phyloP scores from a whole-genome alignment of 108 stramenopile genomes.

The Discostella pseudostelligera region DNA sequence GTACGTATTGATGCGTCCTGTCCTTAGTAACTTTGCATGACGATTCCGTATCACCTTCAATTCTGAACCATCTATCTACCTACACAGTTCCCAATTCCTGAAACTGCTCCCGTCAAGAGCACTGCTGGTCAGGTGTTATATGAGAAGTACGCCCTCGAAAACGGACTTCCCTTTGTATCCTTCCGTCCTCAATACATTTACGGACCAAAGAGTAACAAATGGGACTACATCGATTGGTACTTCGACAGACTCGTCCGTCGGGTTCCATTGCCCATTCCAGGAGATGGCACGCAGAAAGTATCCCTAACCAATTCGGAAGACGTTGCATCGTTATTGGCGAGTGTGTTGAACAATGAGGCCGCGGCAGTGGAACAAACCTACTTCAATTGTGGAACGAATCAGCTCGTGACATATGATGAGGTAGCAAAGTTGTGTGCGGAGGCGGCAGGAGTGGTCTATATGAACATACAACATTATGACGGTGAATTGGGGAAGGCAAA shows the following conservation, averaged over 20 bases:
- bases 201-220: slow-evolving; percentile 79
- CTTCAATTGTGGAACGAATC: slow-evolving; percentile 85
- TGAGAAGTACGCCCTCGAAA: slow-evolving; percentile 66
- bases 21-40: neutral
- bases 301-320: slow-evolving; percentile 79
- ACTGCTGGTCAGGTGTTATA: slow-evolving; percentile 66
- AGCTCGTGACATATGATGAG: slow-evolving; percentile 70
- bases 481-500: slow-evolving; percentile 64
- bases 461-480: slow-evolving; percentile 69
- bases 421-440: slow-evolving; percentile 79
- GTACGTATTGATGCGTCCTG: neutral
- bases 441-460: slow-evolving; percentile 62
- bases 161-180: slow-evolving; percentile 68
- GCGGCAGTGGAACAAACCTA: slow-evolving; percentile 72
- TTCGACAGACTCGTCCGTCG: slow-evolving; percentile 71
- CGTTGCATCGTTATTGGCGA: slow-evolving; percentile 72
- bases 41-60: neutral
- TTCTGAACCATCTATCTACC: neutral
- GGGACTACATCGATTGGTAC: slow-evolving; percentile 85
- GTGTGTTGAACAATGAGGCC: slow-evolving; percentile 69
- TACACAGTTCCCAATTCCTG: slow-evolving; percentile 69
- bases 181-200: slow-evolving; percentile 87
- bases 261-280: slow-evolving; percentile 72
- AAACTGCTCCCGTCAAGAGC: slow-evolving; percentile 78
- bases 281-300: slow-evolving; percentile 77